Evolutionary conservation across 768 basidiomycete species (phyloP).

Genomic region (Tulasnella sp.): DNA sequence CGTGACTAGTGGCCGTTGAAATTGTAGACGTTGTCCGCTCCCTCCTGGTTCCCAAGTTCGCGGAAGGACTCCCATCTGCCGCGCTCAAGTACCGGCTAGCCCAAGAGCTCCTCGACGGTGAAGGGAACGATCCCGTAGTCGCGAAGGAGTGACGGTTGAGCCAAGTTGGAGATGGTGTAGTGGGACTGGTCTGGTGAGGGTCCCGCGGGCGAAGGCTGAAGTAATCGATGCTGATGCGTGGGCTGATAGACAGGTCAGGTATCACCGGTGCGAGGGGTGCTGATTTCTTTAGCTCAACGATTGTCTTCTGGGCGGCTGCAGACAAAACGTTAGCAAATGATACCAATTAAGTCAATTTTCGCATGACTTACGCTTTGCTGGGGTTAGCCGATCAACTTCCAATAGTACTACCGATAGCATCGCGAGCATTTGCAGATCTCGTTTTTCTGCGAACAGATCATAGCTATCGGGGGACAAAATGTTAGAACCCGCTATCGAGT

Average conservation of each 20-base stretch:
- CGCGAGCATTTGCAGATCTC: slow-evolving; percentile 72
- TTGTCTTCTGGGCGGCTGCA: neutral
- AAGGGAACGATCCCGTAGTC: neutral
- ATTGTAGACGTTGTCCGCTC: neutral
- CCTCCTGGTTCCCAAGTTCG: neutral
- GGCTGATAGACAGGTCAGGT: neutral
- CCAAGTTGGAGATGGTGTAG: slow-evolving; percentile 3
- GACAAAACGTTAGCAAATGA: neutral
- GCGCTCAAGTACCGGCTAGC: slow-evolving; percentile 33
- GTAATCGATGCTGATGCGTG: slow-evolving; percentile 36
- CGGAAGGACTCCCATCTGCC: neutral
- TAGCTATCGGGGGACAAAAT: too few relatives aligned
- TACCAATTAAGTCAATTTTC: neutral
- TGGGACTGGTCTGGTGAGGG: neutral
- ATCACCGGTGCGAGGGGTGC: neutral
- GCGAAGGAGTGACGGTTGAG: neutral
- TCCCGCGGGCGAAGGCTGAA: slow-evolving; percentile 35
- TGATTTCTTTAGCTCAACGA: neutral
- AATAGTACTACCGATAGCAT: slow-evolving; percentile 63
- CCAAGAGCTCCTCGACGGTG: slow-evolving; percentile 56
- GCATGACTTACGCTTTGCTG: neutral
- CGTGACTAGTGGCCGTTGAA: slow-evolving; percentile 3
- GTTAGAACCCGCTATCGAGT: too few relatives aligned
- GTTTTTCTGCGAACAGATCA: slow-evolving; percentile 33
- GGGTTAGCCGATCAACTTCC: slow-evolving; percentile 27